These are phyloP conservation scores for Trichoderma sp. DNA, from an alignment of 2,329 filamentous ascomycete genomes.

Conservation along the genomic window DNA sequence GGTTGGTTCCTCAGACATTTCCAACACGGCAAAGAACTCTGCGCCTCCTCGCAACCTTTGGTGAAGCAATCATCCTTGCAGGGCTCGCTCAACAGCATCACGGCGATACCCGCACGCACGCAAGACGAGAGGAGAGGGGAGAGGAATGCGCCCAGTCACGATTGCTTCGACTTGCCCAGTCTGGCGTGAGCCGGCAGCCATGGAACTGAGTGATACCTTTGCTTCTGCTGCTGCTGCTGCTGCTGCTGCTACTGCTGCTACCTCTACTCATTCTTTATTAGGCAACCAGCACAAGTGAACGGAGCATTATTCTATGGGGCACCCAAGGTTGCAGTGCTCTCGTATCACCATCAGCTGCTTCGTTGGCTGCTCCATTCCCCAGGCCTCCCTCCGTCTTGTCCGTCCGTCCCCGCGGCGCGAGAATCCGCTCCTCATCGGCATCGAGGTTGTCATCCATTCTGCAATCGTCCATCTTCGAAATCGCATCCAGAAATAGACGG, in stretches of 20 bases:
- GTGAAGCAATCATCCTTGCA: too few relatives aligned
- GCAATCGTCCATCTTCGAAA: conserved; percentile 16
- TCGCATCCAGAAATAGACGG: conserved; percentile 3
- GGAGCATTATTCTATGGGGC: conserved; percentile 12
- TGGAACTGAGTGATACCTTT: too few relatives aligned
- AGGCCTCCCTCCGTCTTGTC: neutral
- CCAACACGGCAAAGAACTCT: too few relatives aligned
- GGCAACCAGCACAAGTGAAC: too few relatives aligned
- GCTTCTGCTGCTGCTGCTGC: neutral
- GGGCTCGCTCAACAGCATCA: too few relatives aligned
- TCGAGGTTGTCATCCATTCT: neutral
- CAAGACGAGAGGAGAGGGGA: too few relatives aligned
- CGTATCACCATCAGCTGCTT: neutral
- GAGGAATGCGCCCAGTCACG: neutral
- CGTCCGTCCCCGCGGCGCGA: neutral
- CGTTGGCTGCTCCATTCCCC: conserved; percentile 15
- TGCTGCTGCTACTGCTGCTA: neutral
- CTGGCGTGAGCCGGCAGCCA: neutral
- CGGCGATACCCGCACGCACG: conserved; percentile 1
- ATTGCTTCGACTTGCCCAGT: conserved; percentile 22
- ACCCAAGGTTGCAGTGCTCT: neutral
- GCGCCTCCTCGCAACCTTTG: too few relatives aligned
- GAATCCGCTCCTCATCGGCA: neutral
- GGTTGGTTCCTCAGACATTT: too few relatives aligned
- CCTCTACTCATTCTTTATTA: neutral